These are phyloP conservation scores for Puya raimondii DNA, from an alignment of 176 grass and related monocot genomes.

Conservation along the genomic window DNA sequence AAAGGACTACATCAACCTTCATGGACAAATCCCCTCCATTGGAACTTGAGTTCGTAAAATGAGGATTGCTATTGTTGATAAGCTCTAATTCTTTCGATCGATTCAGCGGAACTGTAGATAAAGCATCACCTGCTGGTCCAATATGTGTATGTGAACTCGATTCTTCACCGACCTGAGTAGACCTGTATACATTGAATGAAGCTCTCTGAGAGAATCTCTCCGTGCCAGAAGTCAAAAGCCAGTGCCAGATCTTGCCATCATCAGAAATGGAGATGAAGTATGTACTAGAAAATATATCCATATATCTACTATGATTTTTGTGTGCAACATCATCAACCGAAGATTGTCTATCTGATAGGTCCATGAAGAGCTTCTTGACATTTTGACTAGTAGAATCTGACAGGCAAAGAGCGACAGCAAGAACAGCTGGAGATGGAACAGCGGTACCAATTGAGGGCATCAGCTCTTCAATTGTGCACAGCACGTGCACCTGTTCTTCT, in stretches of 20 bases:
- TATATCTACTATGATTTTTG: constrained; percentile 9
- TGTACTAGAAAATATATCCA: constrained; percentile 18
- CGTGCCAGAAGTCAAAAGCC: constrained; percentile 75
- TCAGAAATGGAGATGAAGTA: constrained; percentile 75
- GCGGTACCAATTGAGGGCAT: constrained; percentile 87
- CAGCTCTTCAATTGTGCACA: constrained; percentile 79
- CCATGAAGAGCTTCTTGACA: constrained; percentile 29
- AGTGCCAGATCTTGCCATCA: constrained; percentile 94
- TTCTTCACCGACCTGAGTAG: constrained; percentile 27
- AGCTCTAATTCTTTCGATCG: constrained; percentile 51
- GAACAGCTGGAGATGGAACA: constrained; percentile 65
- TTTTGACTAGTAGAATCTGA: constrained; percentile 70
- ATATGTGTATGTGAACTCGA: constrained; percentile 20
- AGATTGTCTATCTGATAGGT: constrained; percentile 27
- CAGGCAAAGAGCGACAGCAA: constrained; percentile 70
- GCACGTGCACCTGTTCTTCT: constrained; percentile 71
- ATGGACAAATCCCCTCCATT: constrained; percentile 44
- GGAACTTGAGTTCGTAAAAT: constrained; percentile 17
- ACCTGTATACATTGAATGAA: constrained; percentile 44
- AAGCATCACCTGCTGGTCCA: constrained; percentile 39
- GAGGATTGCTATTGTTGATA: constrained; percentile 35
- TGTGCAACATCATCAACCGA: constrained; percentile 13
- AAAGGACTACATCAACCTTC: constrained; percentile 41
- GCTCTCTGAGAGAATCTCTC: constrained; percentile 23
- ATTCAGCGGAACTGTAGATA: constrained; percentile 35